Evolutionary conservation across 2,329 filamentous ascomycete species (phyloP).

Genomic region (Uncinocarpus reesii): DNA sequence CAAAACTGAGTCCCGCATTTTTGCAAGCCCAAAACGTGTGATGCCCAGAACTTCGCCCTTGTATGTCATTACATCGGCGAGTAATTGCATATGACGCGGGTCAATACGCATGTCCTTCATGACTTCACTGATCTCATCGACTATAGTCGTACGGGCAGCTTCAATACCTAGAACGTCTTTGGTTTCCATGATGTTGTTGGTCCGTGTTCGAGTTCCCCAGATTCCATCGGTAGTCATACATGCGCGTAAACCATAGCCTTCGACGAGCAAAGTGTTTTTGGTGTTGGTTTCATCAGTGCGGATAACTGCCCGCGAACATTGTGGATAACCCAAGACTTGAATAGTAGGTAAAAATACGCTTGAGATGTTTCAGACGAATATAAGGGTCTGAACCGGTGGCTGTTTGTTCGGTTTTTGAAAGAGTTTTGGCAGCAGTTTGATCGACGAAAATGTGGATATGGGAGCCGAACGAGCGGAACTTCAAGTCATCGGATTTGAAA

Average conservation of each 20-base stretch:
- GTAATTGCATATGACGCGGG: conserved; percentile 91
- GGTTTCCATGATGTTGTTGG: conserved; percentile 87
- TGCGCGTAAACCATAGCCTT: conserved; percentile 79
- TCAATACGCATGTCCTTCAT: conserved; percentile 96
- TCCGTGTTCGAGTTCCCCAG: conserved; percentile 60
- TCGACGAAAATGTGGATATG: conserved; percentile 66
- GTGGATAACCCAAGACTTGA: conserved; percentile 81
- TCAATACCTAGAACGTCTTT: conserved; percentile 85
- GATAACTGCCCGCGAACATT: conserved; percentile 78
- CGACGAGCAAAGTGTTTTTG: conserved; percentile 67
- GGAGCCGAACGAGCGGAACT: conserved; percentile 40
- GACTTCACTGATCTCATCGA: conserved; percentile 73
- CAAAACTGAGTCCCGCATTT: conserved; percentile 89
- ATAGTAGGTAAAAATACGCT: conserved; percentile 69
- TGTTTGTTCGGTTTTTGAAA: conserved; percentile 36
- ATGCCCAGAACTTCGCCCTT: conserved; percentile 96
- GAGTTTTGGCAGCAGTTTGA: conserved; percentile 27
- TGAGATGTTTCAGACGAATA: conserved; percentile 68
- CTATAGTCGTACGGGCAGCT: conserved; percentile 80
- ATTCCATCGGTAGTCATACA: conserved; percentile 95
- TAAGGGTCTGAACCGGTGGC: conserved; percentile 37
- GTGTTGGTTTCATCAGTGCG: conserved; percentile 63
- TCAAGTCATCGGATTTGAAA: conserved; percentile 56
- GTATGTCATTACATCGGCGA: conserved; percentile 98
- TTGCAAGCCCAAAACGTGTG: conserved; percentile 87